Evolutionary conservation across 805 yeast genomes (phyloP).

Genomic region (Yueomyces sp.): DNA sequence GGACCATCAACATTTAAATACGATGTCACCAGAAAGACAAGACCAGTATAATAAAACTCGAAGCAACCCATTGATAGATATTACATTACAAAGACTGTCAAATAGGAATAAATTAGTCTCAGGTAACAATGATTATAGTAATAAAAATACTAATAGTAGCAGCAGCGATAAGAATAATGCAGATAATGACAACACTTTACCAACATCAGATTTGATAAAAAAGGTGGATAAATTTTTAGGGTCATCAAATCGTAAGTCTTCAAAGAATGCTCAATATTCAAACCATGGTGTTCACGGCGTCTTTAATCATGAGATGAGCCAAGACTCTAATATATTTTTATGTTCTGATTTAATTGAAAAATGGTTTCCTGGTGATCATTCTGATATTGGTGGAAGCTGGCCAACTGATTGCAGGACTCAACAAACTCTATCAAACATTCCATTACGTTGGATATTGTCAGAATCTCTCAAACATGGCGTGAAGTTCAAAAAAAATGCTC

Average conservation of each 20-base stretch:
- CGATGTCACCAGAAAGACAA: not conserved
- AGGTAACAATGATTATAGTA: not conserved
- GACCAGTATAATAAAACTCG: not conserved
- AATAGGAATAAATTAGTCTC: not conserved
- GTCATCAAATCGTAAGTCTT: not conserved
- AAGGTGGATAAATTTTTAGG: constrained; percentile 1
- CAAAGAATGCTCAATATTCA: constrained; percentile 1
- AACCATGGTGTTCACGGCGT: constrained; percentile 4
- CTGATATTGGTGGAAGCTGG: constrained; percentile 65
- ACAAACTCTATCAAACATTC: constrained; percentile 31
- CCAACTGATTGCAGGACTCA: constrained; percentile 29
- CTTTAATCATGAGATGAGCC: not conserved
- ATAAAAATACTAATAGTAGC: too few species aligned
- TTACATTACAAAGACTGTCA: not conserved
- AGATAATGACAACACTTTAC: too few species aligned
- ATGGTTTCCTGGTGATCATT: constrained; percentile 61
- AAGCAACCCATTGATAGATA: constrained; percentile 1
- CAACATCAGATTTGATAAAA: constrained; percentile 1
- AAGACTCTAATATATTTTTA: constrained; percentile 1
- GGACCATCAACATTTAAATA: not conserved
- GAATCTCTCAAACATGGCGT: constrained; percentile 42
- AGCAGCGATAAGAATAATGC: too few species aligned
- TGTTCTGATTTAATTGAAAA: constrained; percentile 29
- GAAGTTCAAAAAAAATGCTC: constrained; percentile 27
- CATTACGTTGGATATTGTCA: constrained; percentile 49